Base-by-base conservation (phyloP, 108 stramenopile genomes). In the Pseudonitzschia multistriata region DNA sequence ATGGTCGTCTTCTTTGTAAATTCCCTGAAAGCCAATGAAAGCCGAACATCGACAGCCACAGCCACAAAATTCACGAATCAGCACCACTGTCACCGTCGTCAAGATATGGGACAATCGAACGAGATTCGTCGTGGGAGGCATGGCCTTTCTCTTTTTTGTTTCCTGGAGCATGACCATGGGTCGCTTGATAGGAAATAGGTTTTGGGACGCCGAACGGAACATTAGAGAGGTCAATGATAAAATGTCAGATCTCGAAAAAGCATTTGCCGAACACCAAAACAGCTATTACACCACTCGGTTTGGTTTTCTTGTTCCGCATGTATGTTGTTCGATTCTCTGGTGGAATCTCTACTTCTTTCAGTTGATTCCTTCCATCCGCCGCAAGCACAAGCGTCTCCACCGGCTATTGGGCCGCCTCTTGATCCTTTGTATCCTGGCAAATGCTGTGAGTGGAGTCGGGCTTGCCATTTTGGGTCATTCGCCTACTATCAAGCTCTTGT, bases 321-420 rank as follows among this genome's bases (percentile, higher is more conserved):
- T 70, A 11, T 17, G 24, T 10, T 19, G 69, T 62, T 24, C 61
- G 0, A 62, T 70, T 0, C 0, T 70, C 0, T 70, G 69, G 69
- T 70, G 69, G 69, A 70, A 70, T 45, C 0, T 70, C 0, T 70
- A 70, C 25, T 61, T 56, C 39, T 39, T 70, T 7, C 69, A 70
- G 29, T 25, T 70, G 14, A 62, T 70, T 42, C 69, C 69, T 0
- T 36, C 28, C 0, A 0, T 70, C 0, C 59, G 69, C 8, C 3
- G 0, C 7, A 53, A 53, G 6, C n/a, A 53, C 25, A 53, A 53
- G n/a, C 13, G n/a, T 14, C 56, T 48, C 21, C 65, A 66, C 22
- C 39, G 65, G 8, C 11, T 29, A 14, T 22, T 66, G 21, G 65
- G 65, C 8, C 39, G 65, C 15, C 7, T 66, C 13, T 21, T 66